Base-by-base conservation (phyloP, 352 stramenopile genomes). In the Pythium chondricola region DNA sequence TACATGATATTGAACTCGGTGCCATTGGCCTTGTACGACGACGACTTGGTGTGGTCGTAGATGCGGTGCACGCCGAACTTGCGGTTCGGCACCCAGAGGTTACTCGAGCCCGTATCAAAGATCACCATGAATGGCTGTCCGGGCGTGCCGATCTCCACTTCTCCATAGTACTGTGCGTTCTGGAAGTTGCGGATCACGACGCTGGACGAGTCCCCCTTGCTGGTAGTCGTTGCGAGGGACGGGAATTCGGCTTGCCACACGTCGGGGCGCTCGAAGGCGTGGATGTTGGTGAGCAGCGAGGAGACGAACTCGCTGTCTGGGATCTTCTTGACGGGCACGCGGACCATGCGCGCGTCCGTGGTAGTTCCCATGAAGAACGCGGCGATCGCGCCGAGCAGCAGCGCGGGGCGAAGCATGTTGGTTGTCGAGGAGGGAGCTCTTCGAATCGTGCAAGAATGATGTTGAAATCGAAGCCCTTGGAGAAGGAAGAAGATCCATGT, bases 101-200 rank as follows among this genome's bases (percentile, higher is more conserved):
- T 98, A 59, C 75, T 95, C n/a, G 79, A 97, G 21, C 95, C 95
- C 10, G 95, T 98, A 69, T 99, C 95, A 53, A 98, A 98, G 43
- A 98, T 97, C 16, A 98, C 95, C 11, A 81, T 68, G 57, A 98
- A 97, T 1, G 60, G 85, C 65, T 98, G 94, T 0, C 71, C 67
- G 33, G 95, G 95, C 31, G 74, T 95, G 14, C 95, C 94, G n/a
- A 97, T 56, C 27, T 81, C 71, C 33, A 98, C 84, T 18, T 83
- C 65, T 11, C 94, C 92, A 59, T 95, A 98, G 60, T 98, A 98
- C 55, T 98, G 92, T 18, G 91, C 88, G 70, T 98, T 96, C 54
- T 71, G 72, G 69, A 95, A 91, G 82, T 94, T 64, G 52, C 87
- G 74, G 66, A 97, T 96, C 36, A 90, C 70, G 31, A 89, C 71